Evolutionary conservation across 495 filamentous ascomycete species (phyloP).

Genomic region (Penicillium chermesinum): DNA sequence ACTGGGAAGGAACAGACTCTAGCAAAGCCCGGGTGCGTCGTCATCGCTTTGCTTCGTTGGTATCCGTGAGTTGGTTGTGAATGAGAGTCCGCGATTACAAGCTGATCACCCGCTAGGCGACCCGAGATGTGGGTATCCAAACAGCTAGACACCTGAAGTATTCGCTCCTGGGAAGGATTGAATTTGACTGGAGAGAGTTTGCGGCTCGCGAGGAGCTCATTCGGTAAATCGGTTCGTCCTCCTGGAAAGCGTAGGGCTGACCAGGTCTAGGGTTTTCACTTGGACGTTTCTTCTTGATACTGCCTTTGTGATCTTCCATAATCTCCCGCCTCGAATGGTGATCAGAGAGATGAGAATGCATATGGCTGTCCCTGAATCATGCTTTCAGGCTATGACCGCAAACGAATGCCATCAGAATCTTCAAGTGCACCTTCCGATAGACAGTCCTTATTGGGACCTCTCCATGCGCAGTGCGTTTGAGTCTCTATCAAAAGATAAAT

Average conservation of each 20-base stretch:
- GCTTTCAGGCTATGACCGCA: conserved; percentile 25
- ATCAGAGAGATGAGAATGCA: conserved; percentile 29
- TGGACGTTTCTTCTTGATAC: conserved; percentile 25
- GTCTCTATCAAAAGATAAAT: not conserved
- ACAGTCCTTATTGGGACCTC: not conserved
- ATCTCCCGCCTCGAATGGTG: conserved; percentile 25
- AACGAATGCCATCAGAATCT: not conserved
- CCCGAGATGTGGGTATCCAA: conserved; percentile 19
- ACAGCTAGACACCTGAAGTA: conserved; percentile 5
- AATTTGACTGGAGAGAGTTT: not conserved
- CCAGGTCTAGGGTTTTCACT: conserved; percentile 7
- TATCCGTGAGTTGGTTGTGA: conserved; percentile 15
- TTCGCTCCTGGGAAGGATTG: not conserved
- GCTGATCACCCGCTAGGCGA: conserved; percentile 5
- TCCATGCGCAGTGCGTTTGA: not conserved
- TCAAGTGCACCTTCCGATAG: not conserved
- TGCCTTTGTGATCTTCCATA: conserved; percentile 26
- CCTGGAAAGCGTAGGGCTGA: not conserved
- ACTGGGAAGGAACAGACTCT: conserved; percentile 22
- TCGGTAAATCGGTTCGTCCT: conserved; percentile 8
- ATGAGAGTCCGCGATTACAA: not conserved
- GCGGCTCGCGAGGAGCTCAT: conserved; percentile 15
- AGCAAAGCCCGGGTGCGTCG: conserved; percentile 21
- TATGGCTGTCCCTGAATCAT: conserved; percentile 21
- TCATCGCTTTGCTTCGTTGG: conserved; percentile 16